Conservation (phyloP, 1,139 yeast genomes). For the Taphrina flavorubra region DNA sequence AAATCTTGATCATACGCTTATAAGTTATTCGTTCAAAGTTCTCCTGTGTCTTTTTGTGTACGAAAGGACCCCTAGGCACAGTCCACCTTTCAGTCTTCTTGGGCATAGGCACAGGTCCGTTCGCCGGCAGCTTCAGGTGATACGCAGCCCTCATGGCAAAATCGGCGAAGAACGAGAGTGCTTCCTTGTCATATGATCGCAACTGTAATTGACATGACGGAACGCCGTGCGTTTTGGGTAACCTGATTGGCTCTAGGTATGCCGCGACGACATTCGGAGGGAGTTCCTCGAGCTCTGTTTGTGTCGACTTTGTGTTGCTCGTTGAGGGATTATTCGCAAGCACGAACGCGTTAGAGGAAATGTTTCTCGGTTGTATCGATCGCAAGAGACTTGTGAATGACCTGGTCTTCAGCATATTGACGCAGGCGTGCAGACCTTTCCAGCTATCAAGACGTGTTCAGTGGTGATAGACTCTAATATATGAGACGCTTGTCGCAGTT, state of each 20-base stretch:
- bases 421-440: neutral
- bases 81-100: conserved; percentile 88
- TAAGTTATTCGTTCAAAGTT: conserved; percentile 89
- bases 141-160: conserved; percentile 89
- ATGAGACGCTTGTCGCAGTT: conserved; percentile 1
- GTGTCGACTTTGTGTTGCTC: conserved; percentile 6
- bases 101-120: conserved; percentile 70
- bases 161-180: conserved; percentile 76
- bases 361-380: conserved; percentile 2
- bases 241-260: conserved; percentile 78
- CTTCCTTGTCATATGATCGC: conserved; percentile 73
- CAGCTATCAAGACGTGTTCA: too few relatives aligned
- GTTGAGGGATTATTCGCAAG: neutral
- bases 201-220: conserved; percentile 68
- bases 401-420: neutral
- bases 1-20: conserved; percentile 72
- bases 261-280: conserved; percentile 85
- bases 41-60: conserved; percentile 91
- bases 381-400: neutral
- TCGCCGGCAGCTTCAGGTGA: conserved; percentile 82
- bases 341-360: neutral
- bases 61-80: conserved; percentile 90
- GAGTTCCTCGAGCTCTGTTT: conserved; percentile 48
- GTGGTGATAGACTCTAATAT: too few relatives aligned
- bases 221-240: conserved; percentile 70